Evolutionary conservation across 305 asterid genomes (phyloP).

Genomic region (Fraxinus velutina): DNA sequence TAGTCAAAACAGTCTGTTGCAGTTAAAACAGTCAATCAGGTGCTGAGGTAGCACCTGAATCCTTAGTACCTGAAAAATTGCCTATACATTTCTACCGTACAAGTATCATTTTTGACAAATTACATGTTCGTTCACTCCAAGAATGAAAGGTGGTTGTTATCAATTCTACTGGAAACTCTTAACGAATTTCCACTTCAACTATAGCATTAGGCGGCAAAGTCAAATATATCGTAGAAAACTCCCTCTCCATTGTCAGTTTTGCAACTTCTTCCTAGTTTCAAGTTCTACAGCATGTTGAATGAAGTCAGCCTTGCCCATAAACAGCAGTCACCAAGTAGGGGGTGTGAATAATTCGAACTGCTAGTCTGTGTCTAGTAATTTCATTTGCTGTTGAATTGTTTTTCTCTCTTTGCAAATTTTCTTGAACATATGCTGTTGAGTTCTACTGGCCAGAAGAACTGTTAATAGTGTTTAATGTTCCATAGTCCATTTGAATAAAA

Average conservation of each 20-base stretch:
- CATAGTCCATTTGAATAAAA: not conserved
- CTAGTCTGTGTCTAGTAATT: not conserved
- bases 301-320: not conserved
- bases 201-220: not conserved
- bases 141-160: not conserved
- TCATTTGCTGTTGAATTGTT: not conserved
- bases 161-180: not conserved
- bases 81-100: not conserved
- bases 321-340: not conserved
- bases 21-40: not conserved
- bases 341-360: not conserved
- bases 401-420: not conserved
- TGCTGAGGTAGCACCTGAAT: not conserved
- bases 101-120: not conserved
- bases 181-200: not conserved
- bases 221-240: not conserved
- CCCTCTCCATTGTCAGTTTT: not conserved
- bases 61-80: not conserved
- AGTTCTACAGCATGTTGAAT: not conserved
- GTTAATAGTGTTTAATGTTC: not conserved
- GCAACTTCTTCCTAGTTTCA: not conserved
- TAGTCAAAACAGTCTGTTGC: not conserved
- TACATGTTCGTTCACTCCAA: not conserved
- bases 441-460: not conserved
- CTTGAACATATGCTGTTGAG: not conserved